Base-by-base conservation (phyloP, 176 grass and related monocot genomes). In the Elymus sibiricus region DNA sequence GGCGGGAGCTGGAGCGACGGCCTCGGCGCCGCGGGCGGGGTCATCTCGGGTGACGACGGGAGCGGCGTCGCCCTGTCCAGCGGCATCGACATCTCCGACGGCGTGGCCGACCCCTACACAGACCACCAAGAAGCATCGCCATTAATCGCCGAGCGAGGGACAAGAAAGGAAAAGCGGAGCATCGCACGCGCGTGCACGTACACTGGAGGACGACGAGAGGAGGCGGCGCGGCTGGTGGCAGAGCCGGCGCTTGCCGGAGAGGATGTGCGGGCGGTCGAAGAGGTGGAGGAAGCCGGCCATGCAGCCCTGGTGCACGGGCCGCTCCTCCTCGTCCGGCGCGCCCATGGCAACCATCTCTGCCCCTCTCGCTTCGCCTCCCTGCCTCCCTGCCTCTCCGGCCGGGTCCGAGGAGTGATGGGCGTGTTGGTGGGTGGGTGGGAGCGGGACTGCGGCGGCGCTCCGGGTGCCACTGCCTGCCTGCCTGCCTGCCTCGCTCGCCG, bases 211-310 rank as follows among this genome's bases (percentile, higher is more conserved):
- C 0, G 85, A 49, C 2, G 93, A 88, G 15, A 56, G 22, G 43
- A 91, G 90, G 25, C 86, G 90, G 21, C 90, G 90, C 11, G 43
- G 90, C 17, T 74, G 46, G 43, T 55, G 66, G 43, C 51, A 34
- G 22, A 93, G 49, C 0, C 91, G 70, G 6, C 91, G 70, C 62
- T 86, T 86, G 43, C 70, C 91, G 64, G 87, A 86, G 87, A 92
- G 60, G 19, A 86, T n/a, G 63, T 94, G 93, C 0, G 90, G 90
- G 1, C 93, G 96, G 86, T 98, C 93, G 79, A 98, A 95, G 35
- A 98, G 86, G 46, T 95, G 92, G 46, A 98, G 78, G 75, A 98
- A 95, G 5, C 93, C 88, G 0, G 93, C 84, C 92, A 98, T 95
- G 85, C 96, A 98, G 0, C 96, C 96, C 86, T 82, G 90, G 82